Evolutionary conservation across 2,329 filamentous ascomycete genomes (phyloP), one percentile per base, ranked within the genome.

Genomic region (Xylaria sp.): DNA sequence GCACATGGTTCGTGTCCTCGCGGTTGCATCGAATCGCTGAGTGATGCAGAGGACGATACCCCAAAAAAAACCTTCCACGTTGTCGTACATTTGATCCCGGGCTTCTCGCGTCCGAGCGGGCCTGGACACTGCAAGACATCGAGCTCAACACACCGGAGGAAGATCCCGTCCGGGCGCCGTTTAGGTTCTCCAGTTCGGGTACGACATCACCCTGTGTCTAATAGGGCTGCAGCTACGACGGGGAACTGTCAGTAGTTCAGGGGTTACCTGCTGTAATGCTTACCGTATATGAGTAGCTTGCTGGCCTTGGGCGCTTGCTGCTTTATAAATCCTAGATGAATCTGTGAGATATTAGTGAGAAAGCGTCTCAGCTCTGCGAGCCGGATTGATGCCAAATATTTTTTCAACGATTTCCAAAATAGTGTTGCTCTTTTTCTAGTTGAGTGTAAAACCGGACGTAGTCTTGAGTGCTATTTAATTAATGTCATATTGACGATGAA

Each of bases 171-270:
- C 17, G 17, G 13, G 17, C 40, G 40, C 13, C 17, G 40, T 42
- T 42, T 7, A 15, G 40, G 15, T 42, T 42, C 40, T 42, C 17
- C 17, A n/a, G 6, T 42, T 42, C 40, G 15, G 15, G 15, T 42
- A n/a, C 54, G 54, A 57, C 36, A 11, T 38, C 54, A 11, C n/a
- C 20, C 36, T 31, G 5, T 44, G 56, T 44, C 23, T 31, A 7
- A n/a, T 20, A 58, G 38, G 38, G 56, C 38, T 42, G 56, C 38
- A 38, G 38, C 38, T 31, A 58, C 56, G 11, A 58, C 38, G 15
- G 9, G 7, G 36, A 46, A 44, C 31, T 28, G 33, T 33, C 33
- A 33, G 33, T 33, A 33, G 7, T 33, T 33, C 33, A 10, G 33
- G 33, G 33, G 33, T 33, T 33, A 33, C 33, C 33, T 33, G 33